phyloP scores from a whole-genome alignment of 176 grass and related monocot species.

The Aegilops longissima region DNA sequence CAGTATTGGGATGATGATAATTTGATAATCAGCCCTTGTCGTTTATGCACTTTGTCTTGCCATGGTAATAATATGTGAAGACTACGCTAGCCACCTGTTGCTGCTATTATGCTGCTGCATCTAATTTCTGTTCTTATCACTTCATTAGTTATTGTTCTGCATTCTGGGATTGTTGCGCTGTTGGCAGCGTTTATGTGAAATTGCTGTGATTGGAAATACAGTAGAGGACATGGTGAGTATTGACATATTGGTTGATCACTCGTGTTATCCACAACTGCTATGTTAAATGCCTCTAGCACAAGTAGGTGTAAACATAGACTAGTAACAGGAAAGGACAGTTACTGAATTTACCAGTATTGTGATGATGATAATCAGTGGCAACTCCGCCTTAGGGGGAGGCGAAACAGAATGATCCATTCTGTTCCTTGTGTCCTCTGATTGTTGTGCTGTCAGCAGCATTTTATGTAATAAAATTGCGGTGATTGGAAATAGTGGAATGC shows the following conservation, averaged over 20 bases:
- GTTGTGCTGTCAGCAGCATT: neutral
- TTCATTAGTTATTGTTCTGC: neutral
- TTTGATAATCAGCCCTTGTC: neutral
- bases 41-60: neutral
- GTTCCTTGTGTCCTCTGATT: neutral
- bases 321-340: neutral
- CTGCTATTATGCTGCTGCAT: neutral
- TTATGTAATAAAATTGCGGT: neutral
- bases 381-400: neutral
- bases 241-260: neutral
- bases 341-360: neutral
- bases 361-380: neutral
- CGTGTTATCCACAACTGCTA: neutral
- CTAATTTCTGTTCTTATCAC: neutral
- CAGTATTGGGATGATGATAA: neutral
- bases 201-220: neutral
- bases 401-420: neutral
- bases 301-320: neutral
- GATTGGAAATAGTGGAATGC: neutral
- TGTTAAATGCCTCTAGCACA: neutral
- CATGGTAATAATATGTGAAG: slow-evolving; percentile 38
- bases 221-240: neutral
- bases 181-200: neutral
- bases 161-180: neutral
- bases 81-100: slow-evolving; percentile 8